Evolutionary conservation across 768 basidiomycete genomes (phyloP).

Genomic region (Piloderma croceum): DNA sequence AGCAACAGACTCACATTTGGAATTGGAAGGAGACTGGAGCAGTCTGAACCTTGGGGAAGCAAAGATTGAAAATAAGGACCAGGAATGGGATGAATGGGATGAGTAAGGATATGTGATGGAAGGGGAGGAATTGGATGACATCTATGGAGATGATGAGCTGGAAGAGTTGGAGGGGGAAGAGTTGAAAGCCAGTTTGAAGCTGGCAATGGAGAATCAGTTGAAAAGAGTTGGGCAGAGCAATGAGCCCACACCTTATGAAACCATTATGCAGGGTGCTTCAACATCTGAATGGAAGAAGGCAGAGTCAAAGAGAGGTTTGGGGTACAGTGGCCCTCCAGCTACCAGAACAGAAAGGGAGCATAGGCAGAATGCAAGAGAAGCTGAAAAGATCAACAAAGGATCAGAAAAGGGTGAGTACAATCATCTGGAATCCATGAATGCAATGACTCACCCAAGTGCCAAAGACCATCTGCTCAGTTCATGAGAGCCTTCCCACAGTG

Average conservation of each 20-base stretch:
- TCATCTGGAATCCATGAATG: not conserved
- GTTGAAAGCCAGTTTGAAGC: not conserved
- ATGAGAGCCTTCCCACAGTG: not conserved
- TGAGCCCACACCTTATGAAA: not conserved
- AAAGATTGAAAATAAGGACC: no score
- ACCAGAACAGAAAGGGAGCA: conserved; percentile 1
- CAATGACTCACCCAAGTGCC: no score
- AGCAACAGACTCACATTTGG: no score
- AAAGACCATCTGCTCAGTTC: no score
- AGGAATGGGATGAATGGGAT: no score
- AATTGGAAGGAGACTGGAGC: no score
- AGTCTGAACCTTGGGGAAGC: no score
- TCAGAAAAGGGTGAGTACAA: not conserved
- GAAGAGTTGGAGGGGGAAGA: not conserved
- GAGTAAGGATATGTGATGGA: no score
- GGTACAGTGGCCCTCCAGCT: conserved; percentile 6
- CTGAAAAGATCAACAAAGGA: not conserved
- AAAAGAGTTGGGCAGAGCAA: not conserved
- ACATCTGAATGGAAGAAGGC: conserved; percentile 3
- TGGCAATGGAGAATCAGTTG: not conserved
- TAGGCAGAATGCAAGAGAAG: not conserved
- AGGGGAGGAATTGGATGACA: no score
- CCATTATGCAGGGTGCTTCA: not conserved
- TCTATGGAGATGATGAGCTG: no score
- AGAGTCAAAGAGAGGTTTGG: conserved; percentile 3